A percentile compares a stretch with the other conserved stretches of the same genome.
These are phyloP conservation scores for Colletotrichum sp. DNA, from an alignment of 2,329 filamentous ascomycete species.

Conservation along the genomic window DNA sequence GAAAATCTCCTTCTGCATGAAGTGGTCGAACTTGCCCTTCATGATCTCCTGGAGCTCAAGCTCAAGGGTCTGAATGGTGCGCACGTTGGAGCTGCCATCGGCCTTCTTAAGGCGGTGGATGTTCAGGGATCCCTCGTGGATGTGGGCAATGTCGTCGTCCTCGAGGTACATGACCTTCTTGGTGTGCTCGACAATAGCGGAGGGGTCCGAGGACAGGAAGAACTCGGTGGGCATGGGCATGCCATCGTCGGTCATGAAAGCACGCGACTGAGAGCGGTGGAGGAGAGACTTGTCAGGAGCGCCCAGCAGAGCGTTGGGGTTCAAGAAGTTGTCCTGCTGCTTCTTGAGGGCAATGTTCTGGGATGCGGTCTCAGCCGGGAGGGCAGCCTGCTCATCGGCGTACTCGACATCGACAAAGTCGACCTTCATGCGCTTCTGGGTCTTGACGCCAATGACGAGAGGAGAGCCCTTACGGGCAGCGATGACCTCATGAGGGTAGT, in stretches of 20 bases:
- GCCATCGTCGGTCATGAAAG: slow-evolving; percentile 98
- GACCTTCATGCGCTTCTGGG: slow-evolving; percentile 99
- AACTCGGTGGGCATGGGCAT: slow-evolving; percentile 98
- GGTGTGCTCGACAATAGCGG: slow-evolving; percentile 98
- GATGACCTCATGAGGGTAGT: slow-evolving; percentile 98
- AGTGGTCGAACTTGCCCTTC: slow-evolving; percentile 99
- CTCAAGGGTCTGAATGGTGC: slow-evolving; percentile 97
- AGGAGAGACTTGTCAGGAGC: slow-evolving; percentile 97
- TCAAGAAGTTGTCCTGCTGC: slow-evolving; percentile 70
- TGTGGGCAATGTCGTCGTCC: slow-evolving; percentile 99
- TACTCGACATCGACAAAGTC: slow-evolving; percentile 99
- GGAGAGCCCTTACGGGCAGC: slow-evolving; percentile 98
- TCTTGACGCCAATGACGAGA: slow-evolving; percentile 95
- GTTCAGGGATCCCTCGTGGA: slow-evolving; percentile 98
- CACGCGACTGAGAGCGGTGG: slow-evolving; percentile 97
- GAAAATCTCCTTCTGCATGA: slow-evolving; percentile 99
- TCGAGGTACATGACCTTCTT: slow-evolving; percentile 99
- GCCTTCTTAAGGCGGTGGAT: slow-evolving; percentile 98
- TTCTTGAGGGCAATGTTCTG: slow-evolving; percentile 98
- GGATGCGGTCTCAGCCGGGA: slow-evolving; percentile 91
- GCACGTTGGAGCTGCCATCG: slow-evolving; percentile 95
- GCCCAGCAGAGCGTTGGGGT: slow-evolving; percentile 74
- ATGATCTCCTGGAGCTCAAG: slow-evolving; percentile 99
- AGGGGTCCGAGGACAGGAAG: slow-evolving; percentile 98
- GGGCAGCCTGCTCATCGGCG: slow-evolving; percentile 80